phyloP scores from a whole-genome alignment of 2,329 filamentous ascomycete genomes.

The Bipolaris zeicola region DNA sequence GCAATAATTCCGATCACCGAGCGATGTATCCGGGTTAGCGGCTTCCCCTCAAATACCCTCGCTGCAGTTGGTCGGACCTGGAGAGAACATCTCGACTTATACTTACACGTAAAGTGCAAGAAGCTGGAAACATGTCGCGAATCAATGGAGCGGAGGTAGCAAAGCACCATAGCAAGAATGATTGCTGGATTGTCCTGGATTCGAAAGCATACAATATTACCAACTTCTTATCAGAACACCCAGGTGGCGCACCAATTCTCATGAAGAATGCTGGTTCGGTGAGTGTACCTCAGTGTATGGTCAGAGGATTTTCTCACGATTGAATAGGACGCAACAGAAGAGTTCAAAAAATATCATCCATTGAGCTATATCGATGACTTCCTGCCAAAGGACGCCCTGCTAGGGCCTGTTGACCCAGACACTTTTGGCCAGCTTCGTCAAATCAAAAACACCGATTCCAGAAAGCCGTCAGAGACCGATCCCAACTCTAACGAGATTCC shows the following conservation, averaged over 20 bases:
- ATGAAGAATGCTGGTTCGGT: conserved; percentile 52
- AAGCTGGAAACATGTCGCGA: conserved; percentile 22
- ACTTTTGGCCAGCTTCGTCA: conserved; percentile 36
- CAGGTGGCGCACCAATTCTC: conserved; percentile 59
- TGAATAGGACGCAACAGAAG: conserved; percentile 40
- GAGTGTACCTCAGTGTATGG: conserved; percentile 17
- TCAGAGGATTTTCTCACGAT: conserved; percentile 7
- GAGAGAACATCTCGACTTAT: conserved; percentile 5
- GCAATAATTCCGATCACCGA: conserved; percentile 24
- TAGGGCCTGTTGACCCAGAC: conserved; percentile 41
- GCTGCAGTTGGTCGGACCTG: conserved; percentile 23
- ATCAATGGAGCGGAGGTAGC: conserved; percentile 44
- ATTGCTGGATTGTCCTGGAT: conserved; percentile 70
- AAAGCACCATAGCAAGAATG: conserved; percentile 41
- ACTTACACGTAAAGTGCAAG: neutral
- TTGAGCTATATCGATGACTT: conserved; percentile 38
- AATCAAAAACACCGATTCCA: conserved; percentile 28
- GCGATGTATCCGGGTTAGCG: conserved; percentile 26
- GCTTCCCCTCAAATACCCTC: conserved; percentile 32
- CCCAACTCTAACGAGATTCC: conserved; percentile 30
- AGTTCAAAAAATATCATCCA: conserved; percentile 45
- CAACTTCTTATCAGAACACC: conserved; percentile 65
- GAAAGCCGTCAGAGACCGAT: conserved; percentile 24
- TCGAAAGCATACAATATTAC: conserved; percentile 71
- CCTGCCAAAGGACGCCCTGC: conserved; percentile 32